A percentile compares a stretch with the other conserved stretches of the same genome.
Evolutionary conservation across 2,329 filamentous ascomycete species (phyloP).

Genomic region (Pseudocercospora ulei): DNA sequence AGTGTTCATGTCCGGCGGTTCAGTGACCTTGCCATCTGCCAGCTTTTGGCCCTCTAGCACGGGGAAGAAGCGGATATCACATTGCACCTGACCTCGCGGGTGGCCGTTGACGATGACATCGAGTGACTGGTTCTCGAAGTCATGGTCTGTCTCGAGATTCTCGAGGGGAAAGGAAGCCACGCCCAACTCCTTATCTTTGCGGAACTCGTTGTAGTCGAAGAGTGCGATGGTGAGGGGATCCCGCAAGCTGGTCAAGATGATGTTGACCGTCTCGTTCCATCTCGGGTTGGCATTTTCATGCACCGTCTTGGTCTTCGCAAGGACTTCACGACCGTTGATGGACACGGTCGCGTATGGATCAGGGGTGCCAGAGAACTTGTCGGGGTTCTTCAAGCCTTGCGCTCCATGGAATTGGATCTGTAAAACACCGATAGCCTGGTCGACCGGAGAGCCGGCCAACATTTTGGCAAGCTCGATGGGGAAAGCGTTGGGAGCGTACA

Average conservation of each 20-base stretch:
- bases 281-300: conserved; percentile 74
- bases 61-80: conserved; percentile 90
- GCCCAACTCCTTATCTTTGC: conserved; percentile 93
- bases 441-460: conserved; percentile 84
- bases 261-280: conserved; percentile 95
- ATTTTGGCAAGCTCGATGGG: conserved; percentile 98
- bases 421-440: conserved; percentile 89
- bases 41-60: conserved; percentile 64
- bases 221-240: conserved; percentile 76
- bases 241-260: conserved; percentile 83
- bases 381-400: conserved; percentile 84
- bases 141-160: conserved; percentile 62
- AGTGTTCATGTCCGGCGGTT: conserved; percentile 79
- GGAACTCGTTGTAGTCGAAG: conserved; percentile 88
- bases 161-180: conserved; percentile 77
- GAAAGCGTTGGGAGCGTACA: conserved; percentile 97
- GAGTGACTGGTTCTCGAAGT: conserved; percentile 73
- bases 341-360: conserved; percentile 84
- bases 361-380: conserved; percentile 82
- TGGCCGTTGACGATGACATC: conserved; percentile 80
- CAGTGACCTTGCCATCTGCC: conserved; percentile 66
- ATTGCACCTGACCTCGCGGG: conserved; percentile 65
- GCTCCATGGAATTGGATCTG: conserved; percentile 86
- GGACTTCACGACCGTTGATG: conserved; percentile 68
- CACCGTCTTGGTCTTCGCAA: conserved; percentile 82